Conservation (phyloP, 257 asterid genomes). For the Henckelia pumila region DNA sequence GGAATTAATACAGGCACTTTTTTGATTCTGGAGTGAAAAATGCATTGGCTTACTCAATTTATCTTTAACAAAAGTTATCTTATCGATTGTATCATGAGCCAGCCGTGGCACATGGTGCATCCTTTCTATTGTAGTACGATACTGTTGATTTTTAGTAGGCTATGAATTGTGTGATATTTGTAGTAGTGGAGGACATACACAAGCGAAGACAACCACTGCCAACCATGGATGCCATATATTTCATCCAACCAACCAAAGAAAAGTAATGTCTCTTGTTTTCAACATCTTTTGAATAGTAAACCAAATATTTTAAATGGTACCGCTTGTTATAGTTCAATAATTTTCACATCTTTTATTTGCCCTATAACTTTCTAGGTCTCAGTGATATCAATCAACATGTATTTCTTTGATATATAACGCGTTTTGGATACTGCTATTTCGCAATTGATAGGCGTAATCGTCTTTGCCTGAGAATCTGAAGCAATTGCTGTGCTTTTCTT, state of each 20-base stretch:
- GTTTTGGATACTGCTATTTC: background rate
- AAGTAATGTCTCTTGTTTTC: constrained; percentile 48
- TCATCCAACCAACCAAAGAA: constrained; percentile 92
- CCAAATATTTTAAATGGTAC: background rate
- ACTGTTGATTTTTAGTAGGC: constrained; percentile 28
- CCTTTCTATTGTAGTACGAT: constrained; percentile 5
- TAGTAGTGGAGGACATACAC: constrained; percentile 99
- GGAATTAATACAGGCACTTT: constrained; percentile 10
- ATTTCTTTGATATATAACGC: background rate
- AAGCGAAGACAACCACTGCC: constrained; percentile 95
- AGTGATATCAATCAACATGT: background rate
- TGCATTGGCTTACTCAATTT: background rate
- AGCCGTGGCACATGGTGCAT: constrained; percentile 21
- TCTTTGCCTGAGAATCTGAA: background rate
- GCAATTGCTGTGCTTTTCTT: background rate
- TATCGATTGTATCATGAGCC: constrained; percentile 16
- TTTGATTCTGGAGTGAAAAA: background rate
- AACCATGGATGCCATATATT: constrained; percentile 95
- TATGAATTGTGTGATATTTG: constrained; percentile 34
- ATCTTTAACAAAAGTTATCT: constrained; percentile 13
- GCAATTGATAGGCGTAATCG: background rate
- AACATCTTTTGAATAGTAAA: constrained; percentile 8
- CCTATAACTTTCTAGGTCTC: background rate
- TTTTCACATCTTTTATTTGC: background rate
- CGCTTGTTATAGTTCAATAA: background rate